phyloP scores from a whole-genome alignment of 371 early-diverging fungal species.

The Basidiobolus meristosporus region DNA sequence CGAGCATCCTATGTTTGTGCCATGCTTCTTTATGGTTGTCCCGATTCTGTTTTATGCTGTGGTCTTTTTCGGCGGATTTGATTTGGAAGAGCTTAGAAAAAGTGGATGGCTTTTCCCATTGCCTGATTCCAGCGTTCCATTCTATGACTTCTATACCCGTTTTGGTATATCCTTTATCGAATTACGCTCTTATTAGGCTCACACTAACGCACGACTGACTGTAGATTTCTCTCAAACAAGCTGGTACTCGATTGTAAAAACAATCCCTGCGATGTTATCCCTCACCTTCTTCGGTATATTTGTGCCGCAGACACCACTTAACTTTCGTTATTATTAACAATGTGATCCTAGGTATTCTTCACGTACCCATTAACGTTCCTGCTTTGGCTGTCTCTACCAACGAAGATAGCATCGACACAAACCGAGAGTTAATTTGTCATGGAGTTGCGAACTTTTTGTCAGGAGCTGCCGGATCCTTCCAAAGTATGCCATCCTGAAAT shows the following conservation, averaged over 20 bases:
- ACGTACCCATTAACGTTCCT: slow-evolving; percentile 88
- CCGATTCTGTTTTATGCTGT: slow-evolving; percentile 61
- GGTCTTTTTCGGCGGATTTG: slow-evolving; percentile 28
- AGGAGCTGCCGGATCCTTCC: slow-evolving; percentile 58
- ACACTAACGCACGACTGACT: not conserved
- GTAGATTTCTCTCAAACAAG: slow-evolving; percentile 35
- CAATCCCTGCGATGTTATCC: slow-evolving; percentile 80
- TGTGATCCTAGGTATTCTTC: slow-evolving; percentile 39
- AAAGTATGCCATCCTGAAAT: slow-evolving; percentile 27
- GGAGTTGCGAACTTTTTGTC: slow-evolving; percentile 75
- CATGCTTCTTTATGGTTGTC: slow-evolving; percentile 60
- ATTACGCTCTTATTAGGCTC: not conserved
- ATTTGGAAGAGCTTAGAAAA: slow-evolving; percentile 42
- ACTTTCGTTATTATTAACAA: not conserved
- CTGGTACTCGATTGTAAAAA: slow-evolving; percentile 56
- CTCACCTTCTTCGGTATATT: slow-evolving; percentile 74
- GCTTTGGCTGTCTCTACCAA: slow-evolving; percentile 81
- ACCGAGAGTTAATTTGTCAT: slow-evolving; percentile 87
- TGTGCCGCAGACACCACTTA: no score
- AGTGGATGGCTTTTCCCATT: slow-evolving; percentile 76
- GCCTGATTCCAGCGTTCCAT: slow-evolving; percentile 50
- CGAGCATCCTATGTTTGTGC: slow-evolving; percentile 61
- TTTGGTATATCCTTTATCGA: slow-evolving; percentile 17
- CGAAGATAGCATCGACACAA: slow-evolving; percentile 65
- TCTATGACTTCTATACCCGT: slow-evolving; percentile 73